Evolutionary conservation across 2,329 filamentous ascomycete species (phyloP), one percentile per base, ranked within the genome.

Genomic region (Fusarium sp.): DNA sequence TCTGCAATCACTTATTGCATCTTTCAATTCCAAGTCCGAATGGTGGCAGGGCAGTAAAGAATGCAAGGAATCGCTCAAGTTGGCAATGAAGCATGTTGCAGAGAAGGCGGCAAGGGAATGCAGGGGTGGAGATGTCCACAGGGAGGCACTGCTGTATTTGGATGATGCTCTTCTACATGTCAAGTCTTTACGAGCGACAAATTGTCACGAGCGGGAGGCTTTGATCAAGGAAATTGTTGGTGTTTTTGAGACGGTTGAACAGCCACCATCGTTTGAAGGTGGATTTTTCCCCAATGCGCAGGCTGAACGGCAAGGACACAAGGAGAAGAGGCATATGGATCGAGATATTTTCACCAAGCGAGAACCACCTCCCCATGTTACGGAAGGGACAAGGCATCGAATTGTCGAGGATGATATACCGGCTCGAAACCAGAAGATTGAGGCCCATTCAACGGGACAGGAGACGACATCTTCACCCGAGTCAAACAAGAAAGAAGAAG

Each of bases 51-150:
- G 74, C 9, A 74, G 72, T 43, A 70, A 68, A 32, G 68, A 67
- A 32, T 77, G 75, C 63, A 76, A 77, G 49, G 71, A 75, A 53
- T 74, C 70, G n/a, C 67, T 77, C 64, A 77, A 77, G 57, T 63
- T 72, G 21, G 75, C 74, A 9, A 76, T 77, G 68, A 76, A 76
- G 61, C 67, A 68, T 15, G 59, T 72, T 27, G 71, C 71, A 17
- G 64, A 63, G 49, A 71, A 73, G 15, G 65, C 62, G 6, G 51
- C 64, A 5, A 65, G 29, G 11, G 48, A 52, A 9, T 35, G 17
- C 2, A 45, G n/a, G 9, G 49, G 49, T 2, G 50, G 54, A 14
- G 42, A 61, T 11, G 53, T 44, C n/a, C 72, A 75, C 19, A 63
- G 61, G 21, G 42, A 68, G 17, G 69, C 66, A 6, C 53, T 76